Percentiles rank a stretch among this genome's conserved stretches.
Conservation (phyloP, 257 asterid genomes). For the Ballota nigra region DNA sequence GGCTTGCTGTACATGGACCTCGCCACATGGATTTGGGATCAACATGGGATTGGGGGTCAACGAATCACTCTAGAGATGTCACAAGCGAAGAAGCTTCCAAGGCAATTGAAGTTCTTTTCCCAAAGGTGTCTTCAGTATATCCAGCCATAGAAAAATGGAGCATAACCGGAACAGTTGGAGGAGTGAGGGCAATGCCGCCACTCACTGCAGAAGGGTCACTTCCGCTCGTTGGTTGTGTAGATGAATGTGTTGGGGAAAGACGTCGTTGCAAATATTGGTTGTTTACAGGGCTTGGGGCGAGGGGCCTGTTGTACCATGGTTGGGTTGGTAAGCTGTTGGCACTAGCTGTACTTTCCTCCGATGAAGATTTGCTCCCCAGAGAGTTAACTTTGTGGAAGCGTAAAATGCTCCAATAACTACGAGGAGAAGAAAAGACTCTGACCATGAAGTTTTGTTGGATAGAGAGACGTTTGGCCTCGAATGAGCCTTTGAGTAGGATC, state of each 20-base stretch:
- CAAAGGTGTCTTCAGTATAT: slow-evolving; percentile 62
- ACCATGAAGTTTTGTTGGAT: neutral
- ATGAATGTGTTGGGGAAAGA: slow-evolving; percentile 39
- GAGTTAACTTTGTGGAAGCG: slow-evolving; percentile 75
- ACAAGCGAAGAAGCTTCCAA: slow-evolving; percentile 54
- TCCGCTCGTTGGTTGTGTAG: slow-evolving; percentile 78
- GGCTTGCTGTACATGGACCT: slow-evolving; percentile 82
- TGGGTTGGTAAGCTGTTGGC: slow-evolving; percentile 86
- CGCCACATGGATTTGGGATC: slow-evolving; percentile 69
- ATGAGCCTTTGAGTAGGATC: no score
- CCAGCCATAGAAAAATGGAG: slow-evolving; percentile 68
- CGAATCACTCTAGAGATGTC: slow-evolving; percentile 57
- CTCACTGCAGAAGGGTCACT: slow-evolving; percentile 68
- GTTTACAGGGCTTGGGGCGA: slow-evolving; percentile 91
- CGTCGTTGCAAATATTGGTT: slow-evolving; percentile 67
- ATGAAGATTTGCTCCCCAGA: slow-evolving; percentile 60
- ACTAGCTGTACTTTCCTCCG: slow-evolving; percentile 54
- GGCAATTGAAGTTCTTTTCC: slow-evolving; percentile 60
- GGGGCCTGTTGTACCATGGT: slow-evolving; percentile 83
- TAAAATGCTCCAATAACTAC: slow-evolving; percentile 20
- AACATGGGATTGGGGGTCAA: slow-evolving; percentile 94
- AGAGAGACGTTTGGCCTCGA: neutral
- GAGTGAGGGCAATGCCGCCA: slow-evolving; percentile 93
- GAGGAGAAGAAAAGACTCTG: neutral
- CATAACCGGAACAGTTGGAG: slow-evolving; percentile 61